These are phyloP conservation scores for Naganishia antarctica DNA, from an alignment of 768 basidiomycete species.

Conservation along the genomic window DNA sequence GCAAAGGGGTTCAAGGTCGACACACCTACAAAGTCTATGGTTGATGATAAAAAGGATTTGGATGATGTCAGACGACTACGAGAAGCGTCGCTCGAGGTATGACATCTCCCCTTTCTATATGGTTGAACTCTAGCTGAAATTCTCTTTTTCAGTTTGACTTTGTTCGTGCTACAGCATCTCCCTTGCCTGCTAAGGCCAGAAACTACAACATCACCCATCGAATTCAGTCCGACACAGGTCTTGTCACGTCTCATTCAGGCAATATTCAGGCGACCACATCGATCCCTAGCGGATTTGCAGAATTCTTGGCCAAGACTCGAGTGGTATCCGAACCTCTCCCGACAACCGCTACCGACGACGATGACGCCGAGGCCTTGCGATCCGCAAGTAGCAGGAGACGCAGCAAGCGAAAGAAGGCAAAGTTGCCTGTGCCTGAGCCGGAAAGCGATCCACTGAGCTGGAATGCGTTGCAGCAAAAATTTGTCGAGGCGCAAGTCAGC, in stretches of 20 bases:
- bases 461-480: slow-evolving; percentile 20
- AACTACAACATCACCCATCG: not conserved
- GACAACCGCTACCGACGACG: not conserved
- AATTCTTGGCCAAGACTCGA: slow-evolving; percentile 20
- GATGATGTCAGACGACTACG: slow-evolving; percentile 17
- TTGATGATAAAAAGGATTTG: slow-evolving; percentile 1
- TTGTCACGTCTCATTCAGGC: not conserved
- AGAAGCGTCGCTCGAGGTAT: slow-evolving; percentile 18
- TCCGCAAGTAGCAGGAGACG: slow-evolving; percentile 9
- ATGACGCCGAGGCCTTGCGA: not conserved
- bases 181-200: not conserved
- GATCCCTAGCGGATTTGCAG: slow-evolving; percentile 17
- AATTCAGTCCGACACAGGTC: slow-evolving; percentile 16
- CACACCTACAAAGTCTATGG: not conserved
- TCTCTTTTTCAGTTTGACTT: not conserved
- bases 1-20: not conserved
- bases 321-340: slow-evolving; percentile 21
- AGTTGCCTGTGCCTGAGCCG: slow-evolving; percentile 17
- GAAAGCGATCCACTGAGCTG: slow-evolving; percentile 6
- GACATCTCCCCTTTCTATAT: not conserved
- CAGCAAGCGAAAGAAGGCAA: slow-evolving; percentile 22
- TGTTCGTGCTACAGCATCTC: slow-evolving; percentile 9
- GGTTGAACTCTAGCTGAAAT: not conserved
- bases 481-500: slow-evolving; percentile 2
- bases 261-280: not conserved